Evolutionary conservation across 371 early-diverging fungal genomes (phyloP), one percentile per base, ranked within the genome.

Genomic region (Mortierella sp.): DNA sequence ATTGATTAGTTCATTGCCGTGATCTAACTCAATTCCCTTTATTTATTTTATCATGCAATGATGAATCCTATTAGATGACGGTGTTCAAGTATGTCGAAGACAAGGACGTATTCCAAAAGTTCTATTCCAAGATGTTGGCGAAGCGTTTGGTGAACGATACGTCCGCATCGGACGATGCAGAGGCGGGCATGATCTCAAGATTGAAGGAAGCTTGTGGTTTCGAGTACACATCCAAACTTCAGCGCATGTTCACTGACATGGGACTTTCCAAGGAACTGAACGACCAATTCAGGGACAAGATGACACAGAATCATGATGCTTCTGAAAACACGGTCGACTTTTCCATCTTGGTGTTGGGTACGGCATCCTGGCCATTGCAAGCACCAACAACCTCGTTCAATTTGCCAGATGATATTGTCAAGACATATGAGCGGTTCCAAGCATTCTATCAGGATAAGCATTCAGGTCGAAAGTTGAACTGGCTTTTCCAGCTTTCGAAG

Each of bases 41-140:
- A 9, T 5, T 37, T 5, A 37, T 37, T 37, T 37, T 9, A 37
- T 59, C 84, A 85, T n/a, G n/a, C n/a, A n/a, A n/a, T n/a, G n/a
- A 21, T 23, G 26, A 47, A 3, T 2, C 12, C 14, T 11, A 52
- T 30, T 63, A 74, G 74, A 88, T 94, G 67, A 90, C 89, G 0
- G 83, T 94, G 30, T 97, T 95, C 84, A 93, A 93, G 72, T 98
- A 95, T 73, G 90, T 98, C 21, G 96, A 96, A 58, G 97, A 96
- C 81, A 94, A 94, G 80, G 98, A 98, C 72, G 92, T 97, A 11
- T 98, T 97, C 83, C 97, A 97, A 80, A 94, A 95, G 84, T 94
- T 94, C 64, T 98, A 98, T 81, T 90, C 93, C n/a, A 88, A 91
- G 65, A 90, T 88, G 84, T 75, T 98, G 70, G 95, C 97, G 45